These are phyloP conservation scores for Penicillium coffeae DNA, from an alignment of 495 filamentous ascomycete genomes.

Conservation along the genomic window DNA sequence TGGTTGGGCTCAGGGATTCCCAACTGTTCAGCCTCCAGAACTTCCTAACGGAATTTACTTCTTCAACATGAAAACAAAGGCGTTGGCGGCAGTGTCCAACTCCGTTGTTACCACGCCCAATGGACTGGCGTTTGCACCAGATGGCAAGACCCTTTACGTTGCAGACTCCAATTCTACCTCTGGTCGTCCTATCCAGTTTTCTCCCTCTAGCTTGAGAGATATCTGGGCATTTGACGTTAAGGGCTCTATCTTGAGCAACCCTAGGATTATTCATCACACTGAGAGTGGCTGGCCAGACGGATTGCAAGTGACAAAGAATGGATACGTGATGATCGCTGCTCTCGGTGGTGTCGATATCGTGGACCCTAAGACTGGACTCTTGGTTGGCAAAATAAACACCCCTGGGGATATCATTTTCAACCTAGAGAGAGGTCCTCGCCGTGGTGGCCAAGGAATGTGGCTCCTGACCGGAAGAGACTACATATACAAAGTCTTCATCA, in stretches of 20 bases:
- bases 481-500: conserved; percentile 9
- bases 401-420: conserved; percentile 14
- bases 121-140: conserved; percentile 7
- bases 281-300: conserved; percentile 16
- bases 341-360: conserved; percentile 13
- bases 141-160: conserved; percentile 8
- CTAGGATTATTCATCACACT: conserved; percentile 3
- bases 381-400: conserved; percentile 12
- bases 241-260: conserved; percentile 6
- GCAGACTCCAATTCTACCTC: conserved; percentile 14
- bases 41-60: conserved; percentile 9
- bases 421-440: conserved; percentile 7
- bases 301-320: conserved; percentile 9
- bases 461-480: conserved; percentile 8
- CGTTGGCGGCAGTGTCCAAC: conserved; percentile 5
- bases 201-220: conserved; percentile 5
- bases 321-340: conserved; percentile 9
- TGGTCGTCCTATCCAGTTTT: conserved; percentile 4
- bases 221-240: conserved; percentile 15
- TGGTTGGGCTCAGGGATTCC: conserved; percentile 9
- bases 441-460: conserved; percentile 7
- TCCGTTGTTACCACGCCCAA: conserved; percentile 4
- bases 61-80: conserved; percentile 14
- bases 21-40: conserved; percentile 7
- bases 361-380: conserved; percentile 1